phyloP scores from a whole-genome alignment of 305 asterid genomes.

The Solanum hybrid region DNA sequence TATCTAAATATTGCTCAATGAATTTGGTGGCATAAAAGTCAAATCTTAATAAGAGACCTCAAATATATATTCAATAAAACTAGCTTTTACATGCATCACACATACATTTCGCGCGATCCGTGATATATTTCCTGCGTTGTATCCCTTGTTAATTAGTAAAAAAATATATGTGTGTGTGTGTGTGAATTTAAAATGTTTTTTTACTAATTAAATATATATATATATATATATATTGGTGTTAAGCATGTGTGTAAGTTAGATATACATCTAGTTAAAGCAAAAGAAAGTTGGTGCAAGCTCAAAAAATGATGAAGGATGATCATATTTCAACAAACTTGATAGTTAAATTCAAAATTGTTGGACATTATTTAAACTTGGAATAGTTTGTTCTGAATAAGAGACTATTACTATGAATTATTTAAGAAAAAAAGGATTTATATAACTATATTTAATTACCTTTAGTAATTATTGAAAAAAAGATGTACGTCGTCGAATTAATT shows the following conservation, averaged over 20 bases:
- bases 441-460: neutral
- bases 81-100: neutral
- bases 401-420: neutral
- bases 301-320: neutral
- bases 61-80: no score
- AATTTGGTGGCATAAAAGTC: no score
- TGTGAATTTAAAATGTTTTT: no score
- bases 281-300: neutral
- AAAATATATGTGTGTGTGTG: no score
- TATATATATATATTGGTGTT: neutral
- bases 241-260: neutral
- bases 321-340: no score
- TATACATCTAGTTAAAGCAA: neutral
- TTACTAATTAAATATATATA: no score
- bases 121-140: neutral
- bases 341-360: neutral
- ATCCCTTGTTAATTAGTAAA: neutral
- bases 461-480: neutral
- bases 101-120: accelerated
- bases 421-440: neutral
- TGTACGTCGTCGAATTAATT: neutral
- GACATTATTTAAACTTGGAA: neutral
- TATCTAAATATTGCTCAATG: accelerated
- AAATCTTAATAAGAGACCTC: no score
- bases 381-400: neutral